phyloP scores from a whole-genome alignment of 2,329 filamentous ascomycete species.

The Fusarium beomiforme region DNA sequence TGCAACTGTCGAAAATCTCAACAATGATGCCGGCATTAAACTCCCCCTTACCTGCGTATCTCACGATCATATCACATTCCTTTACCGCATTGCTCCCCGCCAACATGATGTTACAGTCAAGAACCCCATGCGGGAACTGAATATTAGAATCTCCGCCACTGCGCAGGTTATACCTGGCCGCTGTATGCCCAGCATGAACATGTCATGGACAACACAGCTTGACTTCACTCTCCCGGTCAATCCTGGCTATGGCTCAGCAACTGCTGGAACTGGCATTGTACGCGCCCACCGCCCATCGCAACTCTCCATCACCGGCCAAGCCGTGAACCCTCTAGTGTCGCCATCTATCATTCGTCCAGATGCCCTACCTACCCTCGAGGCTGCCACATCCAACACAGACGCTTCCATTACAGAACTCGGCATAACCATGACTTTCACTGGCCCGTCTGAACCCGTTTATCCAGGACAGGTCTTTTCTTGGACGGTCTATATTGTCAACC shows the following conservation, averaged over 20 bases:
- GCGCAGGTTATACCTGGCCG: conserved; percentile 64
- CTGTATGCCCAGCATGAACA: conserved; percentile 70
- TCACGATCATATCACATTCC: conserved; percentile 78
- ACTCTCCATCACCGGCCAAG: conserved; percentile 67
- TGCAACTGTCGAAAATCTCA: conserved; percentile 68
- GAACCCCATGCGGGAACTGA: conserved; percentile 62
- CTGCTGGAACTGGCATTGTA: conserved; percentile 64
- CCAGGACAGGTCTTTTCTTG: conserved; percentile 76
- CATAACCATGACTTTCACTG: conserved; percentile 79
- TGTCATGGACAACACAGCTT: conserved; percentile 74
- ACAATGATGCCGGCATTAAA: conserved; percentile 56
- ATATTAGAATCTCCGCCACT: conserved; percentile 69
- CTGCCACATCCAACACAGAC: conserved; percentile 58
- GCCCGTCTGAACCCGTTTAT: conserved; percentile 64
- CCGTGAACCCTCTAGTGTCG: conserved; percentile 64
- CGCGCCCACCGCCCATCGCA: conserved; percentile 71
- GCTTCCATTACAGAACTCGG: conserved; percentile 68
- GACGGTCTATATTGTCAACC: conserved; percentile 81
- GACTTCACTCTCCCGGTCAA: conserved; percentile 76
- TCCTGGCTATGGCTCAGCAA: conserved; percentile 66
- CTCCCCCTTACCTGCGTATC: conserved; percentile 71
- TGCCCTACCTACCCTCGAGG: conserved; percentile 67
- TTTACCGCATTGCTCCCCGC: conserved; percentile 72
- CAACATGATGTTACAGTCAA: conserved; percentile 58
- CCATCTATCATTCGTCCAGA: conserved; percentile 68